Evolutionary conservation across 2,329 filamentous ascomycete species (phyloP), one percentile per base, ranked within the genome.

Genomic region (Clarireedia monteithiana): DNA sequence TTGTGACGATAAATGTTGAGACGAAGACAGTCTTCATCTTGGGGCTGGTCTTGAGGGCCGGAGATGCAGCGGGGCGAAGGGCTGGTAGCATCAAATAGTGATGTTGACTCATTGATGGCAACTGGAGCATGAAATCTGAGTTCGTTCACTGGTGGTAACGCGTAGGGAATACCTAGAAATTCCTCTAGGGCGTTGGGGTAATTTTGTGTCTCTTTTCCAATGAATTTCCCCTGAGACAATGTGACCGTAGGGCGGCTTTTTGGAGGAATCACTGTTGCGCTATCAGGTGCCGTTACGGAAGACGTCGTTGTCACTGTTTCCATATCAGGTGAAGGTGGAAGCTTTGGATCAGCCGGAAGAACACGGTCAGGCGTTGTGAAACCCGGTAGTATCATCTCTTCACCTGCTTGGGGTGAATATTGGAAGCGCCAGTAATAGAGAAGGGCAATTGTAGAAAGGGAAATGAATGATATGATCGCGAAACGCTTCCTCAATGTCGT

Each of bases 11-110:
- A 79, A 14, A 83, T 66, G 62, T 82, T 81, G 6, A 75, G 64
- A 58, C 76, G 77, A 27, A 83, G 70, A 56, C 79, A 81, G 65
- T 80, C 72, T 68, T 83, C 80, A 49, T 73, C 59, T 38, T 61
- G 52, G 14, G 51, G 46, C 2, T 15, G 47, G 17, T 61, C 56
- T 7, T 26, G 23, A 4, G 54, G 40, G 1, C 59, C 59, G 2
- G 69, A 42, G 58, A 66, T 54, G 66, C 67, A 59, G 60, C 64
- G 49, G 55, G 58, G 20, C 10, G 72, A 72, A 62, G 68, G 72
- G 7, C 62, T 65, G 0, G 68, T 65, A 0, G 69, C 72, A 60
- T 75, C 67, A 48, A 75, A 70, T 4, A 60, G 60, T 20, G 64
- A 53, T 17, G 49, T 53, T 15, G 60, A 61, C 17, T 49, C 45